Base-by-base conservation (phyloP, 768 basidiomycete genomes). In the Lepiota brunneoincarnata region DNA sequence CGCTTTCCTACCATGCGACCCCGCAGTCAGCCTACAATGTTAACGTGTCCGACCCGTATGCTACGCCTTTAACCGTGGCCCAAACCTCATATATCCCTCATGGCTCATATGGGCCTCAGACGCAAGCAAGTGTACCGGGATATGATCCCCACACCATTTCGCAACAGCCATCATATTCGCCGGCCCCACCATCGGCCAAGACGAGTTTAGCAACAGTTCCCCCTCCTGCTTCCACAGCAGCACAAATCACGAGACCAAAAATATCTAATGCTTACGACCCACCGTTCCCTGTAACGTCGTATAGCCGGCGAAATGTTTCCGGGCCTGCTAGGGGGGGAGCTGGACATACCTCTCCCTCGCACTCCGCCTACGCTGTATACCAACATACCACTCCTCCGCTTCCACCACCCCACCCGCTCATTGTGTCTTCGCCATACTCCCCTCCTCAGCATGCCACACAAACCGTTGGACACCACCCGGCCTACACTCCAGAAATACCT, bases 181-280 rank as follows among this genome's bases (percentile, higher is more conserved):
- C 59, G 10, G 68, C 57, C 65, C 62, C 15, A 18, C 61, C 40
- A 58, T 58, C 57, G 47, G 56, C 62, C n/a, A 31, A 36, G 17
- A 18, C 42, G 7, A 45, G 42, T 21, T 21, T 45, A 7, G 31
- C 59, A 6, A 41, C 52, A 28, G 53, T 57, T n/a, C 53, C 56
- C 21, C 54, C 59, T 11, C 37, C 55, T 1, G 72, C 75, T 15
- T 58, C 58, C 23, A 42, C 51, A 26, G 67, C 76, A 2, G 68
- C 77, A 1, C 65, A 75, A 24, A 61, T 84, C n/a, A 82, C 72
- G 55, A 77, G 87, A 46, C 85, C 86, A 20, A 88, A 83, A 69
- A 67, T 81, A 31, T 75, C 72, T 12, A 87, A 89, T 59, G 89
- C 88, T 1, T 91, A 89, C 60, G 89, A 91, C 60, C 89, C 89